Evolutionary conservation across 2,329 filamentous ascomycete species (phyloP).

Genomic region (Fusarium pilosicola): DNA sequence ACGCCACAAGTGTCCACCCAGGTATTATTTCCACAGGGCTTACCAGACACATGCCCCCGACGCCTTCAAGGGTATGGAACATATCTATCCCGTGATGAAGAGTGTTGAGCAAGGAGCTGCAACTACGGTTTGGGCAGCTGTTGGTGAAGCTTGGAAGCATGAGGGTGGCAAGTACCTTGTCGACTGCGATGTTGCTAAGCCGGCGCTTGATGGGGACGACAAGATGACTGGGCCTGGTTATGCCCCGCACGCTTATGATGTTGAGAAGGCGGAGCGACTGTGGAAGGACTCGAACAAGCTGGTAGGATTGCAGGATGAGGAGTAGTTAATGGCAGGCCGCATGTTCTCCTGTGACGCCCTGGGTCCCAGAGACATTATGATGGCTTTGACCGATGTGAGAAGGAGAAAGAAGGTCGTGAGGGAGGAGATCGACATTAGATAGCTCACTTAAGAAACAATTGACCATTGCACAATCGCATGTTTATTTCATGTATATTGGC

Average conservation of each 20-base stretch:
- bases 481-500: too few relatives aligned
- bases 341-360: fast-evolving
- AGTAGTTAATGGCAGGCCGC: fast-evolving
- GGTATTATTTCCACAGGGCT: background rate
- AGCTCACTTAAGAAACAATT: too few relatives aligned
- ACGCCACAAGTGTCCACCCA: slow-evolving; percentile 33
- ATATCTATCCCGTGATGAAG: background rate
- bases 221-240: background rate
- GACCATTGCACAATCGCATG: fast-evolving
- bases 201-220: background rate
- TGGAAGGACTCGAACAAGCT: background rate
- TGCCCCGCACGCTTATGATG: background rate
- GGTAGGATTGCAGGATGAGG: background rate
- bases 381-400: background rate
- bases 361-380: background rate
- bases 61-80: background rate
- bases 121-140: background rate
- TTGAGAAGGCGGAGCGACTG: background rate
- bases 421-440: background rate
- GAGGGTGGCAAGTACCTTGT: background rate
- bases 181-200: background rate
- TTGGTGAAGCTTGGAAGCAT: background rate
- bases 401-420: fast-evolving
- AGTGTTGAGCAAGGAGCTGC: background rate
- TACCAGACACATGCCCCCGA: background rate